These are phyloP conservation scores for Alternaria sp. DNA, from an alignment of 2,329 filamentous ascomycete genomes.

Conservation along the genomic window DNA sequence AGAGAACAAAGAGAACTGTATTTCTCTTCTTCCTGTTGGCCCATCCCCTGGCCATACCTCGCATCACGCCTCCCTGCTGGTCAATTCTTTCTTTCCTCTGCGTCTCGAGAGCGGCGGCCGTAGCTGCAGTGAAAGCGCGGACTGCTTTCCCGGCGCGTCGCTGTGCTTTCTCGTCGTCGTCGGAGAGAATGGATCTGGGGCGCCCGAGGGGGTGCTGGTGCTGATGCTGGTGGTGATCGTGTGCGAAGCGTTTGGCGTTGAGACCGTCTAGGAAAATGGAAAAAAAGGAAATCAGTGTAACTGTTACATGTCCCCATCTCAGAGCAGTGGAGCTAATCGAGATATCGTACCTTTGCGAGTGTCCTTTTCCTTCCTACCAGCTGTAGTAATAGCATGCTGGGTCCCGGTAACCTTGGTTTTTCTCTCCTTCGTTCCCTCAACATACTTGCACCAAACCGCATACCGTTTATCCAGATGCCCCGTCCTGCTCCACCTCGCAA, in stretches of 20 bases:
- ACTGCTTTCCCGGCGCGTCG: rapidly evolving
- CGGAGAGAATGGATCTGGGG: background rate
- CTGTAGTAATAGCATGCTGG: background rate
- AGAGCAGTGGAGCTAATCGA: no score
- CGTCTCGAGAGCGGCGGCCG: no score
- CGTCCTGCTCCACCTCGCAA: background rate
- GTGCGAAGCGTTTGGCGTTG: conserved; percentile 9
- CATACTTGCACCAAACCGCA: background rate
- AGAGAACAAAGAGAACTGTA: background rate
- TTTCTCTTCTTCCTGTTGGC: background rate
- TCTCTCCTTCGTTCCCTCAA: background rate
- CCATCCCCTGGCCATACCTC: background rate
- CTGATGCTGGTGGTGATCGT: background rate
- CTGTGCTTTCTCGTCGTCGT: background rate
- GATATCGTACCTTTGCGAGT: background rate
- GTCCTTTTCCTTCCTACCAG: background rate
- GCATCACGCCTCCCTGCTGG: background rate
- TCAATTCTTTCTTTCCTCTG: background rate
- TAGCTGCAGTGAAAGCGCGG: background rate
- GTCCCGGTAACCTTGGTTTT: background rate
- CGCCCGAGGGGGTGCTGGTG: background rate
- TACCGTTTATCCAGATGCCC: background rate
- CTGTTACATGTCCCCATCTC: no score
- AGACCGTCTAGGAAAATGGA: background rate
- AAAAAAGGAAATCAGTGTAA: no score